Base-by-base conservation (phyloP, 495 filamentous ascomycete species). In the Thermochaetoides thermophila region DNA sequence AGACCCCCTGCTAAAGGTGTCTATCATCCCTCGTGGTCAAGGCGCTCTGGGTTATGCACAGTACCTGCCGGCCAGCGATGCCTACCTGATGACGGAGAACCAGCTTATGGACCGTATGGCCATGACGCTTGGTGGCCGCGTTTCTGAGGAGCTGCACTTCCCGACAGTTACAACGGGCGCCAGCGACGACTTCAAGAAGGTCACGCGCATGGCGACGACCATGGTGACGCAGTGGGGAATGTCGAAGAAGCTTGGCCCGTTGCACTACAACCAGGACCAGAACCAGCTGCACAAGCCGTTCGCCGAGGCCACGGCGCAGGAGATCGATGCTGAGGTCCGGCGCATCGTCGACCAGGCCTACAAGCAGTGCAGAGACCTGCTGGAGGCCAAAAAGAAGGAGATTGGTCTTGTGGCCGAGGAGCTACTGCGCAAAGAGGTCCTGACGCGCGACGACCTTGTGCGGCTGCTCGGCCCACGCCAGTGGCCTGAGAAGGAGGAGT, bases 101-200 rank as follows among this genome's bases (percentile, higher is more conserved):
- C 89, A 97, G 61, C 63, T 97, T 17, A 95, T 95, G 86, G 89
- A 97, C 57, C 84, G 91, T 38, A 97, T 97, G 91, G 89, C 91
- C 40, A 97, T 97, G 89, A 94, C 89, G 12, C 73, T 97, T 24
- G 89, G 81, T 44, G 89, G 89, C 3, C 78, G 89, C 40, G 81
- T 97, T 25, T 85, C 78, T 23, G 89, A 97, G 57, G 89, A 97
- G 57, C 52, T 97, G 3, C 84, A 96, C 57, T 97, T 96, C 56
- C 78, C 86, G 16, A 93, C 82, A 7, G 87, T 97, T 15, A 97
- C 91, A 4, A 83, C 77, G 38, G 89, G 89, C 28, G 89, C 89
- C 13, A 81, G 73, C 24, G 89, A 97, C 53, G 89, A 97, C 50
- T 97, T 97, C 69, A 92, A 93, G 59, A 97, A 97, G 59, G 91